Percentiles rank a stretch among this genome's conserved stretches.
Conservation (phyloP, 1,284 basidiomycete genomes). For the Chalciporus sp. region DNA sequence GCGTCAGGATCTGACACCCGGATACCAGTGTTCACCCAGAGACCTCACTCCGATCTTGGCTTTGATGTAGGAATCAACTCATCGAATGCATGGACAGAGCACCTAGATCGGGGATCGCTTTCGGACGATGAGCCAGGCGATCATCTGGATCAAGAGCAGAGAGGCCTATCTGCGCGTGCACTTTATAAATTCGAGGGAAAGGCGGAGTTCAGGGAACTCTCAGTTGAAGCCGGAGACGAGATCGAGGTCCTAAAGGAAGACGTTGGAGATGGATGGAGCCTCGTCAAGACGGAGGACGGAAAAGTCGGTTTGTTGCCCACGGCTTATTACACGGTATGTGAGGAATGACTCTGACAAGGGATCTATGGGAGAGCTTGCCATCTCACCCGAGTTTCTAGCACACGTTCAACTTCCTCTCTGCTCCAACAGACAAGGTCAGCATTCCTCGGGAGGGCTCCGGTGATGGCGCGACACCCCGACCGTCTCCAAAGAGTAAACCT, state of each 20-base stretch:
- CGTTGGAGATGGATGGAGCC: slow-evolving; percentile 75
- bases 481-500: slow-evolving; percentile 40
- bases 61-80: slow-evolving; percentile 79
- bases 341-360: background rate
- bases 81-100: slow-evolving; percentile 73
- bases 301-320: slow-evolving; percentile 71
- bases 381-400: slow-evolving; percentile 44
- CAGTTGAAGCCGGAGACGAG: slow-evolving; percentile 63
- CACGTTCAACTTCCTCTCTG: slow-evolving; percentile 58
- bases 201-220: slow-evolving; percentile 69
- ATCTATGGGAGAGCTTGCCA: slow-evolving; percentile 7
- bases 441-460: slow-evolving; percentile 40
- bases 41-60: slow-evolving; percentile 40
- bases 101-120: slow-evolving; percentile 45
- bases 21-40: slow-evolving; percentile 9
- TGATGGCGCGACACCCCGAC: slow-evolving; percentile 55
- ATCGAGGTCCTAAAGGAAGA: slow-evolving; percentile 67
- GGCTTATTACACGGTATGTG: slow-evolving; percentile 69
- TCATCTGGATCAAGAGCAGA: slow-evolving; percentile 38
- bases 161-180: slow-evolving; percentile 57
- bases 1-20: slow-evolving; percentile 7
- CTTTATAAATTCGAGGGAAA: slow-evolving; percentile 76
- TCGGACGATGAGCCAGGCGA: slow-evolving; percentile 44
- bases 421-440: slow-evolving; percentile 40
- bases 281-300: slow-evolving; percentile 54